Conservation (phyloP, 768 basidiomycete genomes). For the Lactarius pseudohatsudake region DNA sequence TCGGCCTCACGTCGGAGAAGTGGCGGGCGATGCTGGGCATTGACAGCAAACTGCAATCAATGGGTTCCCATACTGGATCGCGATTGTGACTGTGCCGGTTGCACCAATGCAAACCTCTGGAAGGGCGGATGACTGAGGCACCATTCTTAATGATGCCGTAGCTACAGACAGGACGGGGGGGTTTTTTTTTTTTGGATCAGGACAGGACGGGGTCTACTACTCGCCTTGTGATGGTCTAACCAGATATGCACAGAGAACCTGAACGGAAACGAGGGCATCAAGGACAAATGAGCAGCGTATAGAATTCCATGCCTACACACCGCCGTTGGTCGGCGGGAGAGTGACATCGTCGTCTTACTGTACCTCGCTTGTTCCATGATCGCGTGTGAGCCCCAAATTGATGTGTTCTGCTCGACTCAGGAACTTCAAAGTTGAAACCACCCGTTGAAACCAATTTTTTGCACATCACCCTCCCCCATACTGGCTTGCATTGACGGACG, state of each 20-base stretch:
- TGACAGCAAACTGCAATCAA: slow-evolving; percentile 26
- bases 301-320: slow-evolving; percentile 30
- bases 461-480: no score
- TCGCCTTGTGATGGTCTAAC: background rate
- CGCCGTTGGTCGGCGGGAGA: slow-evolving; percentile 29
- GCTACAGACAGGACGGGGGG: background rate
- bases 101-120: slow-evolving; percentile 9
- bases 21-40: slow-evolving; percentile 29
- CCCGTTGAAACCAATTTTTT: no score
- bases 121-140: slow-evolving; percentile 13
- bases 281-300: slow-evolving; percentile 23
- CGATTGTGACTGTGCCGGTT: slow-evolving; percentile 5
- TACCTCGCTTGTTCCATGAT: background rate
- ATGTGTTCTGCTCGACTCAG: background rate
- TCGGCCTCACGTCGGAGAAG: slow-evolving; percentile 23
- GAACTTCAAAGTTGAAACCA: no score
- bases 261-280: slow-evolving; percentile 30
- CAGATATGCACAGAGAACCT: slow-evolving; percentile 20
- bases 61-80: slow-evolving; percentile 6
- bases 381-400: background rate
- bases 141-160: slow-evolving; percentile 16
- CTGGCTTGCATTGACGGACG: no score
- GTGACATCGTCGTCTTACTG: slow-evolving; percentile 1
- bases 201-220: background rate
- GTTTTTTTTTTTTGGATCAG: no score